phyloP scores from a whole-genome alignment of 352 stramenopile genomes.

The Pythium aphanidermatum region DNA sequence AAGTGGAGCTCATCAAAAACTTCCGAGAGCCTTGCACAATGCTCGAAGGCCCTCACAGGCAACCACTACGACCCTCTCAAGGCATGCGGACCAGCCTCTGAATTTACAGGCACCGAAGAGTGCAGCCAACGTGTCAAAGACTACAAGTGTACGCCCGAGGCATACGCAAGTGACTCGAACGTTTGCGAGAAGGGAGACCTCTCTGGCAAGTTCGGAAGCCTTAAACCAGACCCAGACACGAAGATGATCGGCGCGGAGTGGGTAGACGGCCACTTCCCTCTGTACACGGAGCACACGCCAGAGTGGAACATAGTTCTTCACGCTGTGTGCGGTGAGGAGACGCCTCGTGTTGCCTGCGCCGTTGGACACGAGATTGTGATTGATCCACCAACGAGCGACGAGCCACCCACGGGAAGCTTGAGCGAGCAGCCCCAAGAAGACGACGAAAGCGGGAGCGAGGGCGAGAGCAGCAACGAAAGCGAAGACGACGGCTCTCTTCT shows the following conservation, averaged over 20 bases:
- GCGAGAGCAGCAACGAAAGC: too few relatives aligned
- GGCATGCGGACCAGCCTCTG: conserved; percentile 48
- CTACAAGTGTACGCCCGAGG: conserved; percentile 37
- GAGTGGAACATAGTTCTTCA: conserved; percentile 38
- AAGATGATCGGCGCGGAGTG: conserved; percentile 9
- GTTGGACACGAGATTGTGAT: conserved; percentile 3
- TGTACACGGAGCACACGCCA: conserved; percentile 18
- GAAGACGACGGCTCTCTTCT: too few relatives aligned
- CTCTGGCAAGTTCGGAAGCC: conserved; percentile 36
- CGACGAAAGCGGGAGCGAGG: too few relatives aligned
- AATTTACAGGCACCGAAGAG: conserved; percentile 31
- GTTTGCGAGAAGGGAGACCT: conserved; percentile 58
- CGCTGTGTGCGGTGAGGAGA: conserved; percentile 23
- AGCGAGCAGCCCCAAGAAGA: too few relatives aligned
- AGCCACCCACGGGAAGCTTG: too few relatives aligned
- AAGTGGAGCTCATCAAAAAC: conserved; percentile 23
- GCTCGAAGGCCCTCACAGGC: conserved; percentile 25
- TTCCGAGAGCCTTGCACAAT: conserved; percentile 36
- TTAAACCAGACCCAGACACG: conserved; percentile 25
- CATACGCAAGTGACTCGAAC: conserved; percentile 26
- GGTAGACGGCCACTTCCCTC: conserved; percentile 18
- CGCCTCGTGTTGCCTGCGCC: conserved; percentile 30
- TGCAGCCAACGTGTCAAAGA: conserved; percentile 28
- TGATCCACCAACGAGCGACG: too few relatives aligned
- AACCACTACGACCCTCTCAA: conserved; percentile 58